These are phyloP conservation scores for Gossypium sturtianum DNA, from an alignment of 345 rosid species.

Conservation along the genomic window DNA sequence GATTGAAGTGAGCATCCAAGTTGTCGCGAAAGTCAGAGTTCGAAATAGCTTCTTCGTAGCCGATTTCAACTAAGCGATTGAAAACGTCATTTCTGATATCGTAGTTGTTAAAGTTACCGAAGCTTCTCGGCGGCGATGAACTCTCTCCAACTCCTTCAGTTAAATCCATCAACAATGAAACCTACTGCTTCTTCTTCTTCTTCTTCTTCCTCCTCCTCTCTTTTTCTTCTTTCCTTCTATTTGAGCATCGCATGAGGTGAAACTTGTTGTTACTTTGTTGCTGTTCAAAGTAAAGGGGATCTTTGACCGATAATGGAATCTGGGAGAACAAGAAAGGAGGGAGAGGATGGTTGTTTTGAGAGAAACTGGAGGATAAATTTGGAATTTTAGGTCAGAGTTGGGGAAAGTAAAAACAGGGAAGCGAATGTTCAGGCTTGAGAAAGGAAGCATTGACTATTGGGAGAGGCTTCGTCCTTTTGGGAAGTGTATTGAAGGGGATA, in stretches of 20 bases:
- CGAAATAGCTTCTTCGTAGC: conserved; percentile 38
- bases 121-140: conserved; percentile 71
- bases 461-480: not conserved
- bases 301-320: conserved; percentile 53
- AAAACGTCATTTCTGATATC: conserved; percentile 49
- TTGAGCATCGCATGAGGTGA: conserved; percentile 10
- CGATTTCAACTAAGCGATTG: conserved; percentile 48
- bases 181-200: not conserved
- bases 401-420: not conserved
- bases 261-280: not conserved
- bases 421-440: conserved; percentile 10
- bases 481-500: conserved; percentile 9
- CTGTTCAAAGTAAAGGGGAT: conserved; percentile 25
- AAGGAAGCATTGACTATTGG: not conserved
- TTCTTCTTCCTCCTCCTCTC: not conserved
- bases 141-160: conserved; percentile 74
- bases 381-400: conserved; percentile 2
- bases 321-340: conserved; percentile 6
- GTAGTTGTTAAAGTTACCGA: conserved; percentile 33
- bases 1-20: conserved; percentile 58
- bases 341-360: conserved; percentile 3
- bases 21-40: conserved; percentile 51
- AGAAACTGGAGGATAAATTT: conserved; percentile 18
- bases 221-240: not conserved
- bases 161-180: conserved; percentile 46